Percentiles rank a stretch among this genome's conserved stretches.
Conservation (phyloP, 73 alveolate genomes). For the Symbiodinium pilosum region DNA sequence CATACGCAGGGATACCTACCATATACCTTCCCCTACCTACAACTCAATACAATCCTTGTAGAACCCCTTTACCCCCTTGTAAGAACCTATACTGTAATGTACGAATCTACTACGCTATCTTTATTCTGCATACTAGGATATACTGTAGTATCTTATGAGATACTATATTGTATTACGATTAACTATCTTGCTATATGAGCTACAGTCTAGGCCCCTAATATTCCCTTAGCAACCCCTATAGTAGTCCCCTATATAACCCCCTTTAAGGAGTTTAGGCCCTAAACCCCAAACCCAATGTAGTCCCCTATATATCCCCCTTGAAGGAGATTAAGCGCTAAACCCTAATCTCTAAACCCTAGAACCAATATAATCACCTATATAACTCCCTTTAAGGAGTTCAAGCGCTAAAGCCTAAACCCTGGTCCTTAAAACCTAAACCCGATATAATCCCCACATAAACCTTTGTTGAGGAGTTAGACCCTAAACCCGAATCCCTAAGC, state of each 20-base stretch:
- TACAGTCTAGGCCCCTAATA: too few relatives aligned
- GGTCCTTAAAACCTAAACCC: too few relatives aligned
- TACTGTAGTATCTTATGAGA: too few relatives aligned
- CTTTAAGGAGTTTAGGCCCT: not conserved
- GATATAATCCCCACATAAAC: too few relatives aligned
- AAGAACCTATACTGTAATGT: too few relatives aligned
- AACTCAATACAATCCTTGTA: too few relatives aligned
- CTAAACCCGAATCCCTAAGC: not conserved
- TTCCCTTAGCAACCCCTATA: not conserved
- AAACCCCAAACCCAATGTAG: not conserved
- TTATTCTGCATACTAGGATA: too few relatives aligned
- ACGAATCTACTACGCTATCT: too few relatives aligned
- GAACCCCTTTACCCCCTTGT: too few relatives aligned
- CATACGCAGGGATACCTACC: too few relatives aligned
- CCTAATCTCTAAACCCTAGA: not conserved
- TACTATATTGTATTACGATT: not conserved
- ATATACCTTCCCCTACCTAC: too few relatives aligned
- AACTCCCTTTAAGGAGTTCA: not conserved
- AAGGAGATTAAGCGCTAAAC: not conserved
- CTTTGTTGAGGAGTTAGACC: not conserved
- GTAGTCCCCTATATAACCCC: not conserved
- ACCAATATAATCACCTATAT: not conserved
- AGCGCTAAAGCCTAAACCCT: not conserved
- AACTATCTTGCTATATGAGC: too few relatives aligned
- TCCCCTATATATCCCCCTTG: not conserved